These are phyloP conservation scores for Bertia moriformis DNA, from an alignment of 2,329 filamentous ascomycete species.

Conservation along the genomic window DNA sequence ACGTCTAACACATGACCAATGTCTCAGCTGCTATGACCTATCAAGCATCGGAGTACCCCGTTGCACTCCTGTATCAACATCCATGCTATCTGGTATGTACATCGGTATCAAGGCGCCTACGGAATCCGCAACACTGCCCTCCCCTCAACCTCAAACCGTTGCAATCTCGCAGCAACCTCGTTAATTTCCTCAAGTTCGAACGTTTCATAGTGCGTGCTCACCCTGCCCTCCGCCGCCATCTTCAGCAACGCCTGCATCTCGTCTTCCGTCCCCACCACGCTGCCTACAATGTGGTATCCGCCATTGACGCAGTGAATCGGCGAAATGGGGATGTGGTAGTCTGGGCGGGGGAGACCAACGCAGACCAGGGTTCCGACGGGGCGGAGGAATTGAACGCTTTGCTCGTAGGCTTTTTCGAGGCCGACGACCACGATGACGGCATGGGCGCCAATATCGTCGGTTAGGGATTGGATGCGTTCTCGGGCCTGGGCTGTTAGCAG, in stretches of 20 bases:
- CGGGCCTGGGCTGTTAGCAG: too few species aligned
- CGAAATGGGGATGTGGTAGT: background rate
- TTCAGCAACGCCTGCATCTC: background rate
- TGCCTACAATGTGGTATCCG: background rate
- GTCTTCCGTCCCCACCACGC: background rate
- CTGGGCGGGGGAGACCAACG: background rate
- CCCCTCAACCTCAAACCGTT: background rate
- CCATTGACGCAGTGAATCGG: background rate
- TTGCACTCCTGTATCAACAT: too few species aligned
- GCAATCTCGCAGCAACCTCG: background rate
- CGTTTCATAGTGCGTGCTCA: background rate
- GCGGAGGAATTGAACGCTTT: background rate
- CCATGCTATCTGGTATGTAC: too few species aligned
- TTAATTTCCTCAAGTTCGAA: background rate
- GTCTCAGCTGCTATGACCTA: too few species aligned
- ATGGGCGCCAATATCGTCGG: background rate
- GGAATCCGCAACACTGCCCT: background rate
- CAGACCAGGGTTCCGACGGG: background rate
- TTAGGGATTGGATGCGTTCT: background rate
- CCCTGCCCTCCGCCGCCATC: background rate
- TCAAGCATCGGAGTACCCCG: too few species aligned
- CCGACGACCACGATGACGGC: background rate
- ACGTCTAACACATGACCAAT: too few species aligned
- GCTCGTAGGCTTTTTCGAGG: background rate
- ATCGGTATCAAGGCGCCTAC: too few species aligned